Evolutionary conservation across 2,329 filamentous ascomycete genomes (phyloP).

Genomic region (Elsinoe necatrix): DNA sequence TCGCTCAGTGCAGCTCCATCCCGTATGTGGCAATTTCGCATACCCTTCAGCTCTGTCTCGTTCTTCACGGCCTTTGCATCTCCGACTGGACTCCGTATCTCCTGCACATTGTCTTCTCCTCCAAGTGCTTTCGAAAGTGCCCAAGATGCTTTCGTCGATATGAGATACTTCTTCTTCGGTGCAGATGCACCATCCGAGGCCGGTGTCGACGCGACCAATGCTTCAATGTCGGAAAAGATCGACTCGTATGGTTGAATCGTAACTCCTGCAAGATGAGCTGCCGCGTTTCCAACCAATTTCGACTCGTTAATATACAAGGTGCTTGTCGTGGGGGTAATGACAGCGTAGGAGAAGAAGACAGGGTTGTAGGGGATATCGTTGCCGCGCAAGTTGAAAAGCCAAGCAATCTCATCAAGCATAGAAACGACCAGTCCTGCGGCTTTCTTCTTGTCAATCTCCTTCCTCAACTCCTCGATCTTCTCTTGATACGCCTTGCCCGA

Average conservation of each 20-base stretch:
- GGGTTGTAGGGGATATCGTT: constrained; percentile 96
- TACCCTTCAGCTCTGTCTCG: constrained; percentile 76
- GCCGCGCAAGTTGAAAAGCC: constrained; percentile 95
- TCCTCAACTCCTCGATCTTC: constrained; percentile 80
- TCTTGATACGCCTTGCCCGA: constrained; percentile 73
- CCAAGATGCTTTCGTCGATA: constrained; percentile 89
- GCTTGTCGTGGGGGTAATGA: constrained; percentile 66
- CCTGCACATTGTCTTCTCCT: constrained; percentile 76
- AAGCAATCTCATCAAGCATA: constrained; percentile 92
- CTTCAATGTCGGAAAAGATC: constrained; percentile 70
- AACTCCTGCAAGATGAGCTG: constrained; percentile 63
- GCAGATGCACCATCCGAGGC: constrained; percentile 23
- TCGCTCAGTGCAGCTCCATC: constrained; percentile 85
- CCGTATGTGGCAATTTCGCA: constrained; percentile 87
- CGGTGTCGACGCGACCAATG: constrained; percentile 41
- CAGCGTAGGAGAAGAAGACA: constrained; percentile 94
- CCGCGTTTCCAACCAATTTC: constrained; percentile 63
- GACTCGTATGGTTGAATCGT: constrained; percentile 70
- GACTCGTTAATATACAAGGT: constrained; percentile 76
- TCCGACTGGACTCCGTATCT: constrained; percentile 74
- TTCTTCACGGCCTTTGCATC: constrained; percentile 96
- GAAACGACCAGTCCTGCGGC: constrained; percentile 80
- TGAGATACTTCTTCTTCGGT: constrained; percentile 59
- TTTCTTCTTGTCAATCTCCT: constrained; percentile 85
- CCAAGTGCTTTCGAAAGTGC: constrained; percentile 79